Conservation (phyloP, 352 stramenopile genomes). For the Elongisporangium prolatum region DNA sequence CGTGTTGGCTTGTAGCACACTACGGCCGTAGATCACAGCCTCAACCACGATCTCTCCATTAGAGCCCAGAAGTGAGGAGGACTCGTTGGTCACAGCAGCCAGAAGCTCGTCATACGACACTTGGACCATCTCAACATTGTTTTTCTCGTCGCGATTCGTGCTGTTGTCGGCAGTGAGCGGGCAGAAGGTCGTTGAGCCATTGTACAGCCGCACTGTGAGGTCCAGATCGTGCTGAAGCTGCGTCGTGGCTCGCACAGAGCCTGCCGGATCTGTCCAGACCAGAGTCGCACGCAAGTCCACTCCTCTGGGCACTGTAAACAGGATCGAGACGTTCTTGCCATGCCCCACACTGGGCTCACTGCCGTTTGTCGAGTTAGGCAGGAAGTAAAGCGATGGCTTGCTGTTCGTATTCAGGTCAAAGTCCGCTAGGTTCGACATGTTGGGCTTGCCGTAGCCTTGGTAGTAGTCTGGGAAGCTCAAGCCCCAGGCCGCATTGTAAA, state of each 20-base stretch:
- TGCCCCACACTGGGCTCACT: slow-evolving; percentile 55
- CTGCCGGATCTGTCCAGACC: slow-evolving; percentile 76
- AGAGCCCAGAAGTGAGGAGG: slow-evolving; percentile 13
- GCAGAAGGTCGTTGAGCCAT: slow-evolving; percentile 47
- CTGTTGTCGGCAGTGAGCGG: slow-evolving; percentile 46
- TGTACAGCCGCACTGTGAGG: slow-evolving; percentile 57
- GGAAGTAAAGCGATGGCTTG: slow-evolving; percentile 51
- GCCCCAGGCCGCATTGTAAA: slow-evolving; percentile 24
- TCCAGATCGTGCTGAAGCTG: slow-evolving; percentile 81
- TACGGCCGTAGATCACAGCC: slow-evolving; percentile 59
- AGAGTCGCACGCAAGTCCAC: slow-evolving; percentile 68
- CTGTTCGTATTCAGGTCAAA: slow-evolving; percentile 19
- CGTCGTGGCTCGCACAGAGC: slow-evolving; percentile 50
- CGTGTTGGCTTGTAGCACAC: slow-evolving; percentile 43
- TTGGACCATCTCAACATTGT: slow-evolving; percentile 84
- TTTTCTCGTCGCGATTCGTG: slow-evolving; percentile 59
- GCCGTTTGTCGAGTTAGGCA: slow-evolving; percentile 65
- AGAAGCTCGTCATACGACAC: slow-evolving; percentile 65
- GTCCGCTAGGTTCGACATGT: slow-evolving; percentile 74
- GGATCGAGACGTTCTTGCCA: slow-evolving; percentile 55
- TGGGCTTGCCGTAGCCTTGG: slow-evolving; percentile 79
- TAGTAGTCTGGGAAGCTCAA: slow-evolving; percentile 69
- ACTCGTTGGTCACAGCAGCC: slow-evolving; percentile 18
- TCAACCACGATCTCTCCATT: slow-evolving; percentile 71
- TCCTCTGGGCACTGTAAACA: slow-evolving; percentile 56